Evolutionary conservation across 257 asterid species (phyloP).

Genomic region (Nicotiana otophora): DNA sequence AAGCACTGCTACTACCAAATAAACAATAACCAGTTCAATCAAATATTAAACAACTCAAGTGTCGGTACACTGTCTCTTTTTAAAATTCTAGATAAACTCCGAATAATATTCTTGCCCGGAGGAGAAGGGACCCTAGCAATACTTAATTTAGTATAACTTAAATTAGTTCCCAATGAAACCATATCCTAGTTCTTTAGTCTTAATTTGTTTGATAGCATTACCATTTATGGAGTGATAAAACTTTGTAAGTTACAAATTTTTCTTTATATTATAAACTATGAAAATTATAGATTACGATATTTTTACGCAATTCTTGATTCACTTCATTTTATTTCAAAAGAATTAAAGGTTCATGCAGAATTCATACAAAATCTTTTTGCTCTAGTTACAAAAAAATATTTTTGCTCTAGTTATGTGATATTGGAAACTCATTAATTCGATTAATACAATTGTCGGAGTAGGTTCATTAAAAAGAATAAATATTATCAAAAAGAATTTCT

Average conservation of each 20-base stretch:
- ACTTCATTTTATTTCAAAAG: not conserved
- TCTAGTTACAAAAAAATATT: no score
- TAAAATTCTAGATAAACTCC: not conserved
- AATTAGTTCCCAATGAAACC: not conserved
- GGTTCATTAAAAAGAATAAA: no score
- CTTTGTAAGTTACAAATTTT: no score
- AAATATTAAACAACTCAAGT: slow-evolving; percentile 9
- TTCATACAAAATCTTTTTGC: not conserved
- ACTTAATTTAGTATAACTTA: not conserved
- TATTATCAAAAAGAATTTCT: no score
- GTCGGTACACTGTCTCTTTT: slow-evolving; percentile 34
- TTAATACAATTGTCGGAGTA: no score
- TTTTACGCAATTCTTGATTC: not conserved
- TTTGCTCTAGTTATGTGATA: no score
- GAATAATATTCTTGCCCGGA: not conserved
- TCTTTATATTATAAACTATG: not conserved
- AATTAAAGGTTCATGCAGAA: not conserved
- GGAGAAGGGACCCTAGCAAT: not conserved
- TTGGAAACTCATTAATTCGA: no score
- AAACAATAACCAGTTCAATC: not conserved
- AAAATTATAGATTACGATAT: no score
- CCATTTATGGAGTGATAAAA: not conserved
- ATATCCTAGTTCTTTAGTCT: not conserved
- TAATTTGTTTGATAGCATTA: not conserved
- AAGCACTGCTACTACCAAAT: not conserved